A percentile compares a stretch with the other conserved stretches of the same genome.
phyloP scores from a whole-genome alignment of 31 red algal genomes.

The Odonthalia washingtoniensis region DNA sequence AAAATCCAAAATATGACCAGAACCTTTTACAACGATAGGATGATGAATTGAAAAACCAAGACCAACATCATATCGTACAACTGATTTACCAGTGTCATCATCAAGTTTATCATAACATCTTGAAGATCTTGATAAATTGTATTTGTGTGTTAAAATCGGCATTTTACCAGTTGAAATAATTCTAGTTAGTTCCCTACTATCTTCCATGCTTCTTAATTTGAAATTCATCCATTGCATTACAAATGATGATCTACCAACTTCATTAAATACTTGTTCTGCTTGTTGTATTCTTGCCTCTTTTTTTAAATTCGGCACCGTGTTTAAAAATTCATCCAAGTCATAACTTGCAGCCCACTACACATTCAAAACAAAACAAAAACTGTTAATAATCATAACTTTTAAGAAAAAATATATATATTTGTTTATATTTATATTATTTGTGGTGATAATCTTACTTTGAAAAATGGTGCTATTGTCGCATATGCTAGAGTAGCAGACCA shows the following conservation, averaged over 20 bases:
- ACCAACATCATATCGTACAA: slow-evolving; percentile 43
- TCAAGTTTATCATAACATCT: not conserved
- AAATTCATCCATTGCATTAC: slow-evolving; percentile 36
- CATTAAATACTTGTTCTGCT: not conserved
- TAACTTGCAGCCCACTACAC: slow-evolving; percentile 42
- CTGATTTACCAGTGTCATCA: slow-evolving; percentile 32
- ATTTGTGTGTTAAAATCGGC: not conserved
- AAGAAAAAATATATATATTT: no score
- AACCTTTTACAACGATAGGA: slow-evolving; percentile 10
- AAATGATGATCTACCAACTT: not conserved
- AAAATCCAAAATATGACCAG: not conserved
- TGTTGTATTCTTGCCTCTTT: not conserved
- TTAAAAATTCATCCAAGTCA: slow-evolving; percentile 46
- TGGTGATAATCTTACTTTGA: slow-evolving; percentile 14
- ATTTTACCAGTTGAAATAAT: not conserved
- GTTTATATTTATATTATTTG: not conserved
- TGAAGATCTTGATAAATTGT: not conserved
- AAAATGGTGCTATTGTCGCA: slow-evolving; percentile 35
- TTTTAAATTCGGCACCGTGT: not conserved
- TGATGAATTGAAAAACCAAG: slow-evolving; percentile 43
- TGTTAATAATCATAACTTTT: no score
- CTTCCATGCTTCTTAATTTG: not conserved
- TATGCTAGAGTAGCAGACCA: slow-evolving; percentile 25
- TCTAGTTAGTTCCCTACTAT: slow-evolving; percentile 14
- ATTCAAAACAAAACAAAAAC: no score